These are phyloP conservation scores for Prillingera fragicola DNA, from an alignment of 1,284 basidiomycete species.

Conservation along the genomic window DNA sequence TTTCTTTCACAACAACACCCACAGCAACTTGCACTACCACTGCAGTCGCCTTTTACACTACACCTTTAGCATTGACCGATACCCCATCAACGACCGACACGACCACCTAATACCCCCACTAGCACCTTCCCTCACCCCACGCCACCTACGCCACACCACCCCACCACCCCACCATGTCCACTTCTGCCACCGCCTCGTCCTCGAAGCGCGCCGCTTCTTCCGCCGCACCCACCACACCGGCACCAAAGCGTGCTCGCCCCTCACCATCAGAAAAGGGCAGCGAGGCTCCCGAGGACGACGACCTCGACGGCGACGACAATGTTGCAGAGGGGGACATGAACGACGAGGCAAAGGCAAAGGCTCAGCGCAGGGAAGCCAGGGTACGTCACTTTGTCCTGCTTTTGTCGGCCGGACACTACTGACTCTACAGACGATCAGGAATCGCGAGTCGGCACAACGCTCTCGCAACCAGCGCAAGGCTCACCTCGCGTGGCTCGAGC, in stretches of 20 bases:
- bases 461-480: conserved; percentile 46
- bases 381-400: conserved; percentile 20
- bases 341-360: conserved; percentile 32
- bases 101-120: no score
- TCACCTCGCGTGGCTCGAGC: conserved; percentile 43
- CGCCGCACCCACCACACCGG: conserved; percentile 6
- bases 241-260: conserved; percentile 14
- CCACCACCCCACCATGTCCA: neutral
- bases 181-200: conserved; percentile 10
- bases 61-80: no score
- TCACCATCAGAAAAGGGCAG: neutral
- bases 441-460: conserved; percentile 44
- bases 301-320: conserved; percentile 15
- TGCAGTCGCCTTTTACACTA: no score
- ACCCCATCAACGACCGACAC: no score
- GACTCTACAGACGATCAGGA: conserved; percentile 33
- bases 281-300: conserved; percentile 12
- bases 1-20: no score
- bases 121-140: no score
- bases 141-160: no score
- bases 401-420: neutral
- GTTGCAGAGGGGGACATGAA: conserved; percentile 16
- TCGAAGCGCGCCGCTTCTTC: conserved; percentile 15
- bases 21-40: no score
- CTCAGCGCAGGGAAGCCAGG: conserved; percentile 38